Evolutionary conservation across 768 basidiomycete species (phyloP), one percentile per base, ranked within the genome.

Genomic region (Lactifluus volemus): DNA sequence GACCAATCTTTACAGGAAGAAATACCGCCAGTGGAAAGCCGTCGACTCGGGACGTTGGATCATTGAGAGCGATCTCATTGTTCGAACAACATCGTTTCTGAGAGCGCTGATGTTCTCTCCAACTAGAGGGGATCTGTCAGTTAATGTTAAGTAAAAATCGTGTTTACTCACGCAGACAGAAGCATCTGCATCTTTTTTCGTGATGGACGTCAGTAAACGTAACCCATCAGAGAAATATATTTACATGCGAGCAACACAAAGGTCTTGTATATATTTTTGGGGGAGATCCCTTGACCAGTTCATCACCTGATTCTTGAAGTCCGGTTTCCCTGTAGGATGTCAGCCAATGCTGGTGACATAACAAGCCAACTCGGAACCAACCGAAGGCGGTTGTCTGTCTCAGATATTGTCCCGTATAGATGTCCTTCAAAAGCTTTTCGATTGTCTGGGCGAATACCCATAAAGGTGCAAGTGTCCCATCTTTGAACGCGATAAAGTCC

Each of bases 401-500:
- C 9, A 49, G 47, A 44, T 62, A 62, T n/a, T 55, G 44, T 42
- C 59, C 62, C n/a, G 41, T 48, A 34, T 55, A 63, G 19, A 63
- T 30, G 4, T 55, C 59, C 12, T n/a, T 47, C 48, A 63, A 41
- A 12, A 63, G 59, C 2, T 7, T 44, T 30, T 52, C 51, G 4
- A 54, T 30, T 4, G 25, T 32, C 11, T 32, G 25, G 30, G 44
- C 53, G 11, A 60, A 54, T 12, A 39, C 5, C 36, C 4, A n/a
- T 21, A 61, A 54, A 36, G 48, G 54, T 1, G 42, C 47, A 3
- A 42, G n/a, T 29, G 17, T 0, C 6, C 36, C 36, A 3, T 49
- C 38, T 29, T 34, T 62, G 36, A 55, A 63, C 12, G 21, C 32
- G 29, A 42, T 25, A 8, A 60, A 65, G 64, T 58, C 62, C 65